phyloP scores from a whole-genome alignment of 139 green algal species.

The Ettlia oleoabundans region DNA sequence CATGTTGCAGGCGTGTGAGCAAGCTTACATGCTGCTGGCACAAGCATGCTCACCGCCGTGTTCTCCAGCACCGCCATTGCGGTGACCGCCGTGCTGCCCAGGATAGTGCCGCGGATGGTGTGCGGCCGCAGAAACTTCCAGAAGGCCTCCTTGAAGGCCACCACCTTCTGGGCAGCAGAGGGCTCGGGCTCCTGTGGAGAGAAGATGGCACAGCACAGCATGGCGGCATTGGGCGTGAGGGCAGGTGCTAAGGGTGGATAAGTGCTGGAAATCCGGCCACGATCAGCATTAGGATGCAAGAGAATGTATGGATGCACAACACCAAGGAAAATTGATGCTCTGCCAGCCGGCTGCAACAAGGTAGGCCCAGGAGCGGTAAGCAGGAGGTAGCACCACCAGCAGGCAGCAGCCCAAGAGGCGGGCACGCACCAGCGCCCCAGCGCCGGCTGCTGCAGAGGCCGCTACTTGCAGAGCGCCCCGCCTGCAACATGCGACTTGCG shows the following conservation, averaged over 20 bases:
- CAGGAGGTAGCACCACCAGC: too few species aligned
- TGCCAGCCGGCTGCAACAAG: too few species aligned
- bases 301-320: too few species aligned
- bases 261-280: too few species aligned
- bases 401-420: too few species aligned
- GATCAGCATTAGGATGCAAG: too few species aligned
- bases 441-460: conserved; percentile 17
- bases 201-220: too few species aligned
- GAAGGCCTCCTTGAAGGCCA: conserved; percentile 84
- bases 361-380: background rate
- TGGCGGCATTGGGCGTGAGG: too few species aligned
- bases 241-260: too few species aligned
- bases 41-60: conserved; percentile 42
- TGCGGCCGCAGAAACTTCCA: conserved; percentile 99
- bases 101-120: conserved; percentile 92
- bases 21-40: too few species aligned
- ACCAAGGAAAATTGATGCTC: too few species aligned
- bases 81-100: conserved; percentile 86
- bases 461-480: background rate
- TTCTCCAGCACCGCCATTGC: conserved; percentile 74
- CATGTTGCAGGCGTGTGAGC: too few species aligned
- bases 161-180: conserved; percentile 30
- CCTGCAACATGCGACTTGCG: background rate
- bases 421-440: conserved; percentile 22
- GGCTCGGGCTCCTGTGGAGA: conserved; percentile 12